phyloP scores from a whole-genome alignment of 768 basidiomycete genomes.

The Phlebiopsis flavidoalba region DNA sequence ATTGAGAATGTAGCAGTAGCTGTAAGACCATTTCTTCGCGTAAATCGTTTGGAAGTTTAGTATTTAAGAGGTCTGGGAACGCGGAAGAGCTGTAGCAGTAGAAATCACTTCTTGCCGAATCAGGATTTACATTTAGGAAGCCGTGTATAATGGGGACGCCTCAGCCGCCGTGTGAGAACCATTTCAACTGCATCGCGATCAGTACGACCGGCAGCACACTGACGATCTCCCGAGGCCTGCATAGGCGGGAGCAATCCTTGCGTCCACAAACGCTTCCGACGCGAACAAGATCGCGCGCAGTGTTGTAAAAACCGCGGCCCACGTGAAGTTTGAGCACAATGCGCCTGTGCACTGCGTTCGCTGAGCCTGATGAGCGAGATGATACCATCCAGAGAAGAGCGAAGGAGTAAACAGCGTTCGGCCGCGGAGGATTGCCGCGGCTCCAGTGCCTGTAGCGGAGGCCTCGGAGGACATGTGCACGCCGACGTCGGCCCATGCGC shows the following conservation, averaged over 20 bases:
- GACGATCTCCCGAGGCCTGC: constrained; percentile 41
- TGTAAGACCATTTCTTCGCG: not conserved
- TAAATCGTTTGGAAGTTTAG: not conserved
- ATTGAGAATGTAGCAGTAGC: not conserved
- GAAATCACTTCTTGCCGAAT: not conserved
- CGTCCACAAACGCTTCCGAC: constrained; percentile 40
- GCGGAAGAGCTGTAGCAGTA: not conserved
- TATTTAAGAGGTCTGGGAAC: not conserved
- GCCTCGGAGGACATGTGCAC: constrained; percentile 32
- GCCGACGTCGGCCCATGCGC: constrained; percentile 46
- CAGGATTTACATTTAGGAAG: not conserved
- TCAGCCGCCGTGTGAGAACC: constrained; percentile 17
- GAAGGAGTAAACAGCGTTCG: constrained; percentile 42
- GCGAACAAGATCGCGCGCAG: constrained; percentile 45
- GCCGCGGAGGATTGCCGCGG: constrained; percentile 40
- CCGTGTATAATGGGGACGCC: not conserved
- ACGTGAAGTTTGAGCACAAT: constrained; percentile 33
- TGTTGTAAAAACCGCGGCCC: constrained; percentile 39
- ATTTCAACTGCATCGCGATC: constrained; percentile 27
- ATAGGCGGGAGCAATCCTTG: constrained; percentile 35
- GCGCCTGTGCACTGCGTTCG: constrained; percentile 27
- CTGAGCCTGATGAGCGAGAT: constrained; percentile 32
- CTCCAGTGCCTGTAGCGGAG: constrained; percentile 25
- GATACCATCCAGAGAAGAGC: constrained; percentile 29
- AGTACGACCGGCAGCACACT: constrained; percentile 36